Evolutionary conservation across 345 rosid species (phyloP).

Genomic region (Kernera saxatilis): DNA sequence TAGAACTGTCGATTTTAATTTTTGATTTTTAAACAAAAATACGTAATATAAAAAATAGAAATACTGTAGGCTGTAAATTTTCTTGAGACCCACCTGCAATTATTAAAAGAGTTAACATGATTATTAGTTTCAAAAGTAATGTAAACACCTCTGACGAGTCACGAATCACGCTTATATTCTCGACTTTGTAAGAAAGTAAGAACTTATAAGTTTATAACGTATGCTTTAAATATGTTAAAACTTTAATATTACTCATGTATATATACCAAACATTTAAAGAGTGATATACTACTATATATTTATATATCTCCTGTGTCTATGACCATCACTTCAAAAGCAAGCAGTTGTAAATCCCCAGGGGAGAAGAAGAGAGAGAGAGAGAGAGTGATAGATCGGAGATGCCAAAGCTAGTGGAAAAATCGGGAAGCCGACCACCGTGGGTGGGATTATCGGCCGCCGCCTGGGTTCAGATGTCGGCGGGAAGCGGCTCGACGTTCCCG

Average conservation of each 20-base stretch:
- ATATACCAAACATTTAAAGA: background rate
- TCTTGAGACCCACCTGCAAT: background rate
- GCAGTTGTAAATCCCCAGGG: background rate
- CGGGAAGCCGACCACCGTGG: slow-evolving; percentile 96
- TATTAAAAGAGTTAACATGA: background rate
- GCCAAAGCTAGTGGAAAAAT: slow-evolving; percentile 50
- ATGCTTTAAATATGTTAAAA: background rate
- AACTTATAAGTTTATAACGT: background rate
- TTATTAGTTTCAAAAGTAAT: background rate
- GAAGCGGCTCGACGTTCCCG: slow-evolving; percentile 66
- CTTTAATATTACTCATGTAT: background rate
- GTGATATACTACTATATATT: no score
- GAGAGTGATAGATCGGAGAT: slow-evolving; percentile 25
- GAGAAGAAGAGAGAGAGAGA: background rate
- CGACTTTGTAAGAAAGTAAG: background rate
- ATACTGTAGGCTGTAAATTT: background rate
- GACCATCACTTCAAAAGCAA: background rate
- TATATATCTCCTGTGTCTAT: no score
- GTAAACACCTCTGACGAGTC: background rate
- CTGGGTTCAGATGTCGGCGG: slow-evolving; percentile 78
- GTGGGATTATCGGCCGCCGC: slow-evolving; percentile 90
- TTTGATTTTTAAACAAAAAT: background rate
- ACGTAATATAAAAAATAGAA: background rate
- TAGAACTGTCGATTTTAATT: background rate
- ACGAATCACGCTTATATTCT: background rate